Conservation (phyloP, 1,139 yeast species). For the Hemisphaericaspora xylanilytica region DNA sequence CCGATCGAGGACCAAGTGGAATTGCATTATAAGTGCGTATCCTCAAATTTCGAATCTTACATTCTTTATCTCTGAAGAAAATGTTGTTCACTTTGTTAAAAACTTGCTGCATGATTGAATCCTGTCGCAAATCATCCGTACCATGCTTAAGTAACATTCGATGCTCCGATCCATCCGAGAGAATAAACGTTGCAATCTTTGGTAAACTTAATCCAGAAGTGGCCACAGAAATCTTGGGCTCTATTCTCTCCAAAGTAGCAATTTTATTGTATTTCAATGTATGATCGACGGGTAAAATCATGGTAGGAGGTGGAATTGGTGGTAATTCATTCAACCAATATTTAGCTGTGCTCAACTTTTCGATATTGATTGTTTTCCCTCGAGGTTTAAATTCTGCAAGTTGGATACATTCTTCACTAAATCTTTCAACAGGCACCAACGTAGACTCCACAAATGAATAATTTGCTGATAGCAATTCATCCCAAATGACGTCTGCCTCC, state of each 20-base stretch:
- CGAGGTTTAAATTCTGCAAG: slow-evolving; percentile 50
- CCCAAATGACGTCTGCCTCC: slow-evolving; percentile 53
- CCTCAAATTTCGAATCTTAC: slow-evolving; percentile 54
- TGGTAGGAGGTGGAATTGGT: slow-evolving; percentile 69
- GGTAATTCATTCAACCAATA: slow-evolving; percentile 60
- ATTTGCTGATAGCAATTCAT: slow-evolving; percentile 14
- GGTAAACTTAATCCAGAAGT: slow-evolving; percentile 85
- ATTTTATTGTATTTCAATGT: slow-evolving; percentile 47
- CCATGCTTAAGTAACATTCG: slow-evolving; percentile 76
- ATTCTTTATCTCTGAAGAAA: slow-evolving; percentile 53
- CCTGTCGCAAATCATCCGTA: slow-evolving; percentile 90
- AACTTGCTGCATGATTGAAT: slow-evolving; percentile 96
- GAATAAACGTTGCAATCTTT: slow-evolving; percentile 58
- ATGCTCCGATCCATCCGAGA: slow-evolving; percentile 57
- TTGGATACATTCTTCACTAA: slow-evolving; percentile 50
- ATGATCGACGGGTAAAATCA: slow-evolving; percentile 38
- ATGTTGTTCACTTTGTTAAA: slow-evolving; percentile 82
- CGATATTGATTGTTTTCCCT: slow-evolving; percentile 35
- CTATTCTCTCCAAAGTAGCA: slow-evolving; percentile 48
- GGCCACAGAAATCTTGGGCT: slow-evolving; percentile 55
- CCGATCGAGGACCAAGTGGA: slow-evolving; percentile 85
- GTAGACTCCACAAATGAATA: slow-evolving; percentile 7
- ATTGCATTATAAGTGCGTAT: slow-evolving; percentile 86
- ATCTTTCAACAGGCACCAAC: slow-evolving; percentile 41
- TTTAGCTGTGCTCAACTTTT: slow-evolving; percentile 39